A percentile compares a stretch with the other conserved stretches of the same genome.
Evolutionary conservation across 129 eudicot species (phyloP).

Genomic region (Flaveria trinervia): DNA sequence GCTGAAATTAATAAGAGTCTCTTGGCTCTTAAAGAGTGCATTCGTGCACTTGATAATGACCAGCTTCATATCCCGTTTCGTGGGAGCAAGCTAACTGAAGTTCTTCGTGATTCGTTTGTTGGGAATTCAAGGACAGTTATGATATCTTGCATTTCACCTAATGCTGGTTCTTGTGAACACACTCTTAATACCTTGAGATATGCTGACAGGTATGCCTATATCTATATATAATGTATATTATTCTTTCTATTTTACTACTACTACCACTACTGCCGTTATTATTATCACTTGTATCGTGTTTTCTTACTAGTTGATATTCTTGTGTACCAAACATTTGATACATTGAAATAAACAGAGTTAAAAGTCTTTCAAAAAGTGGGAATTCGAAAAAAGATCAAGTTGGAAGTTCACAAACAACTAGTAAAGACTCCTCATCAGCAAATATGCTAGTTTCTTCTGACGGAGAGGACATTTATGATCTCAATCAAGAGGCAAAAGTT

Average conservation of each 20-base stretch:
- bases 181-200: constrained; percentile 92
- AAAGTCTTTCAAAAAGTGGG: constrained; percentile 84
- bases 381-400: constrained; percentile 77
- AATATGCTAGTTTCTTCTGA: constrained; percentile 48
- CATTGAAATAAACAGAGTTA: constrained; percentile 55
- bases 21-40: constrained; percentile 94
- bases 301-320: neutral
- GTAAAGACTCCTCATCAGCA: constrained; percentile 61
- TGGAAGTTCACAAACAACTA: constrained; percentile 51
- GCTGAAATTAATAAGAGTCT: constrained; percentile 97
- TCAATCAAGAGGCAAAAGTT: constrained; percentile 54
- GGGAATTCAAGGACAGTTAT: constrained; percentile 94
- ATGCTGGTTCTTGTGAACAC: constrained; percentile 94
- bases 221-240: neutral
- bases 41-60: constrained; percentile 95
- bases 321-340: neutral
- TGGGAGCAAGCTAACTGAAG: constrained; percentile 96
- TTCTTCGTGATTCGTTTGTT: constrained; percentile 95
- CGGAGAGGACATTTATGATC: constrained; percentile 59
- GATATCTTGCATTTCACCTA: constrained; percentile 95
- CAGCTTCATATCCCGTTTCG: constrained; percentile 96
- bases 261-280: neutral
- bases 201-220: constrained; percentile 76
- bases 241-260: neutral
- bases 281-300: neutral